A percentile compares a stretch with the other conserved stretches of the same genome.
Conservation (phyloP, 2,329 filamentous ascomycete species). For the Trichophyton simii region DNA sequence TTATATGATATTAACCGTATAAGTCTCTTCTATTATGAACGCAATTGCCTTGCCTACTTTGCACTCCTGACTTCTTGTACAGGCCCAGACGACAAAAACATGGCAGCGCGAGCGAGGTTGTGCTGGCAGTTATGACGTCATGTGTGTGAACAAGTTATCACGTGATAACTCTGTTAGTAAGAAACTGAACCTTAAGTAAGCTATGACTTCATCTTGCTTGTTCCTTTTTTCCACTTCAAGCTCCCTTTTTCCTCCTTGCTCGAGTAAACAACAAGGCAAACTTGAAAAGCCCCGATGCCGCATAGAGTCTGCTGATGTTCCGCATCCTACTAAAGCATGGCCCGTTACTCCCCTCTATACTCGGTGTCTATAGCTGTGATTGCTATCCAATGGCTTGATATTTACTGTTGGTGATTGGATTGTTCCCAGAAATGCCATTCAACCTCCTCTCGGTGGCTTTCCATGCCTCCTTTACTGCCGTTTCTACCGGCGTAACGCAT, state of each 20-base stretch:
- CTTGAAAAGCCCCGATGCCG: neutral
- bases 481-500: slow-evolving; percentile 78
- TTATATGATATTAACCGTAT: no score
- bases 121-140: neutral
- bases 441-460: slow-evolving; percentile 71
- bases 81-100: no score
- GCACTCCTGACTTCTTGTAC: no score
- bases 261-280: slow-evolving; percentile 1
- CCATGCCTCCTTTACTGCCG: slow-evolving; percentile 75
- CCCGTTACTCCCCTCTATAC: no score
- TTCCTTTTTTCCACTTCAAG: neutral
- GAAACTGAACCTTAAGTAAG: neutral
- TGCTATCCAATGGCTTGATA: neutral
- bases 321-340: neutral
- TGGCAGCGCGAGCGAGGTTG: no score
- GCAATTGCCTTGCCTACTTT: no score
- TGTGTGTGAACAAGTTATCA: neutral
- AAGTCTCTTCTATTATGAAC: no score
- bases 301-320: neutral
- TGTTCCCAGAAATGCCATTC: slow-evolving; percentile 42
- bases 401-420: neutral
- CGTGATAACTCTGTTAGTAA: neutral
- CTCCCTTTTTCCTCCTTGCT: neutral
- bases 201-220: neutral
- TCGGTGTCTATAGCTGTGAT: no score